Conservation (phyloP, 1,284 basidiomycete genomes). For the Trametes hirsuta region DNA sequence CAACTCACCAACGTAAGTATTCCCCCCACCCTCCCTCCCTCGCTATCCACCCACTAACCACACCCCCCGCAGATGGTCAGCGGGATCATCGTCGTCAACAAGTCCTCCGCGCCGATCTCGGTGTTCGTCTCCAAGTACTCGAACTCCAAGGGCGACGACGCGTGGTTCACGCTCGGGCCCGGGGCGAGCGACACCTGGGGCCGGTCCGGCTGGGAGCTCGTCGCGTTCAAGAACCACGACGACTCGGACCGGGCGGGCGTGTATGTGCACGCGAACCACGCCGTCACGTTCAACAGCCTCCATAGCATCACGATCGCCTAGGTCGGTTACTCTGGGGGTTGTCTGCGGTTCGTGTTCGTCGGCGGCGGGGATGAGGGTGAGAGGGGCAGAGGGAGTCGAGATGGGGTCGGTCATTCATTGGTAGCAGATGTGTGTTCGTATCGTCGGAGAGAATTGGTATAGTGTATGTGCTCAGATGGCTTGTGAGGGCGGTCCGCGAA, state of each 20-base stretch:
- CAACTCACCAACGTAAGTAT: too few relatives aligned
- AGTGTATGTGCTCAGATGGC: too few relatives aligned
- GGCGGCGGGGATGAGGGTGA: too few relatives aligned
- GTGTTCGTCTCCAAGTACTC: slow-evolving; percentile 9
- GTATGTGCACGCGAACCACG: background rate
- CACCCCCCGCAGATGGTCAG: background rate
- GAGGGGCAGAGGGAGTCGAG: too few relatives aligned
- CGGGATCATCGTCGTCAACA: slow-evolving; percentile 5
- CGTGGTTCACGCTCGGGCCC: slow-evolving; percentile 1
- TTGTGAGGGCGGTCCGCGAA: too few relatives aligned
- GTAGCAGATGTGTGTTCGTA: too few relatives aligned
- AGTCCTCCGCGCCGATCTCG: background rate
- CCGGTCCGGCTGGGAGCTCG: slow-evolving; percentile 3
- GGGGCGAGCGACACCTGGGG: slow-evolving; percentile 2
- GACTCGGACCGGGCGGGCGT: slow-evolving; percentile 1
- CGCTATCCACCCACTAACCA: too few relatives aligned
- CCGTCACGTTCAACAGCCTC: background rate
- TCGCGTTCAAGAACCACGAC: slow-evolving; percentile 1
- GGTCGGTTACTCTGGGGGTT: too few relatives aligned
- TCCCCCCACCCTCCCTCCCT: too few relatives aligned
- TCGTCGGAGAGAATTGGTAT: too few relatives aligned
- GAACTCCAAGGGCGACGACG: background rate
- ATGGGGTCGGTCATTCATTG: too few relatives aligned
- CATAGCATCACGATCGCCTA: background rate
- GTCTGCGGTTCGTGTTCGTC: too few relatives aligned